Conservation (phyloP, 2,329 filamentous ascomycete species). For the Colletotrichum godetiae region DNA sequence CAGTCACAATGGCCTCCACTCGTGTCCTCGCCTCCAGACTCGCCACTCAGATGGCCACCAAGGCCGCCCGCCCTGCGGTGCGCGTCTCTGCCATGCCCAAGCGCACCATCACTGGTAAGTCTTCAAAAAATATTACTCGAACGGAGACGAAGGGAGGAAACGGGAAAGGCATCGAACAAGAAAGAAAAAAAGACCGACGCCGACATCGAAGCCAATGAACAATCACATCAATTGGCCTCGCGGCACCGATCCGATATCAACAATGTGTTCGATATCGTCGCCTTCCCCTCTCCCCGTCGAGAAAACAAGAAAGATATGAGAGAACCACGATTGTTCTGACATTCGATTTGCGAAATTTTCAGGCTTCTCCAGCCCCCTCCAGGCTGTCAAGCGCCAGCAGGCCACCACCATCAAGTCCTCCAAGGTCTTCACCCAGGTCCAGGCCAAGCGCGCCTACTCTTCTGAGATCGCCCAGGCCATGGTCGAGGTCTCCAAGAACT, state of each 20-base stretch:
- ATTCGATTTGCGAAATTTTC: conserved; percentile 45
- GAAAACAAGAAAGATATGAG: not conserved
- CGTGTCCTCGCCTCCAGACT: conserved; percentile 83
- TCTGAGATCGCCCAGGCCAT: conserved; percentile 90
- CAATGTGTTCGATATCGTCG: conserved; percentile 18
- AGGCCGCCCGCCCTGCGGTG: conserved; percentile 81
- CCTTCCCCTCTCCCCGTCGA: conserved; percentile 13
- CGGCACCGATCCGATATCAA: conserved; percentile 33
- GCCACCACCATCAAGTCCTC: conserved; percentile 73
- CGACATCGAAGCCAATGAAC: conserved; percentile 17
- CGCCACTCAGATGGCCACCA: conserved; percentile 78
- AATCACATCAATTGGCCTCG: conserved; percentile 45
- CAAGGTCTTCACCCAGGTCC: conserved; percentile 69
- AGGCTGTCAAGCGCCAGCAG: conserved; percentile 81
- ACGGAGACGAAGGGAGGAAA: not conserved
- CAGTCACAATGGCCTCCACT: conserved; percentile 82
- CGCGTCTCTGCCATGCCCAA: conserved; percentile 75
- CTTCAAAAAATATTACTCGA: conserved; percentile 16
- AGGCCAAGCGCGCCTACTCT: conserved; percentile 80
- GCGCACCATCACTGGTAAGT: conserved; percentile 81
- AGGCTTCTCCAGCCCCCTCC: conserved; percentile 73
- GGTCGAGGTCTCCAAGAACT: conserved; percentile 91
- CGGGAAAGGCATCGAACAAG: not conserved
- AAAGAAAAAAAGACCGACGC: conserved; percentile 4
- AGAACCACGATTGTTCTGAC: conserved; percentile 41